Evolutionary conservation across 306 rosid species (phyloP), one percentile per base, ranked within the genome.

Genomic region (Clitoria ternatea): DNA sequence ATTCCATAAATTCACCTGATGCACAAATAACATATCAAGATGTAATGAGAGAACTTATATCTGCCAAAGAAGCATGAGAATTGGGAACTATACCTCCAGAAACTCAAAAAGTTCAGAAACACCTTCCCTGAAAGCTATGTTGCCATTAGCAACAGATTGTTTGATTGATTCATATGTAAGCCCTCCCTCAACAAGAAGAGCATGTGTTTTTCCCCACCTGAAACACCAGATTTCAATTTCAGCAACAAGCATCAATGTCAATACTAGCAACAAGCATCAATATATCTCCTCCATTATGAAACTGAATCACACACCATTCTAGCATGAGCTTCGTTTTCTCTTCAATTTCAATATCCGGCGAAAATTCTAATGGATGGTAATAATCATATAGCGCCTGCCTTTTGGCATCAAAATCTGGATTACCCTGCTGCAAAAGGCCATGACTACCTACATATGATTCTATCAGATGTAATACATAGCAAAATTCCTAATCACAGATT

Each of bases 191-290:
- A 93, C 66, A 53, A 93, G 88, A 80, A 93, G 97, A 48, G 50
- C 80, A 61, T 93, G 98, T 10, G 86, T 69, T 74, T 87, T 93
- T n/a, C 85, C 87, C 98, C 97, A 93, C 98, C 98, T 93, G 86
- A 68, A 57, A 60, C 61, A 81, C 42, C 67, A 57, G 15, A 39
- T 54, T 61, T 33, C 10, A 20, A 26, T 55, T 70, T 48, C 43
- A 72, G 56, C 52, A 36, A 40, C 27, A 32, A 50, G 59, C 37
- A 61, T n/a, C 24, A 61, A 73, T 24, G 12, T 37, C 26, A 52
- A 49, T 17, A 57, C 14, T 15, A 49, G 49, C 52, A 36, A 40
- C 27, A 32, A 50, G 59, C 37, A 61, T n/a, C 24, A 61, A 73
- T 56, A 48, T 30, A 32, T 59, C 59, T 52, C 70, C 45, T 47